Base-by-base conservation (phyloP, 768 basidiomycete species). In the Hericium rajendrae region DNA sequence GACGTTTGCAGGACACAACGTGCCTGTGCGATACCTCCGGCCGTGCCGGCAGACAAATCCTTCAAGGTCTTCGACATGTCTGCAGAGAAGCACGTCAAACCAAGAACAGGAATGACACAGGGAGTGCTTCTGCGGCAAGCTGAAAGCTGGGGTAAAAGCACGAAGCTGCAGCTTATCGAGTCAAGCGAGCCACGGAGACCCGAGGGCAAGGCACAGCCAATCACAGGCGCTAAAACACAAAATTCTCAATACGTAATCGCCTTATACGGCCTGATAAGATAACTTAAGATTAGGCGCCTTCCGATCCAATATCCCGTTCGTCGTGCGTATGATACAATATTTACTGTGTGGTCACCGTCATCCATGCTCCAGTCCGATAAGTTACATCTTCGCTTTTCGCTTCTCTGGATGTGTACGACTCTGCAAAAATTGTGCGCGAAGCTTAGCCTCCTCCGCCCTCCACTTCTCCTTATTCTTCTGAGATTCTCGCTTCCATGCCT, bases 1-100 rank as follows among this genome's bases (percentile, higher is more conserved):
- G n/a, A 48, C 38, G 54, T 32, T 50, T 51, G 49, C 49, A 55
- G 32, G 40, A n/a, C 57, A 15, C 37, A 40, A 53, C 49, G n/a
- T 51, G 24, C 90, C 82, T 94, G 94, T 58, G 85, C 84, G 66
- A 95, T 84, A 52, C 93, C 93, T 50, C 93, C 93, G n/a, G 81
- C 85, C 37, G 91, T 94, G 51, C 94, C 94, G 56, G 91, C 92
- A 39, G 88, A 78, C 61, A 97, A 71, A 69, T 97, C 94, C 74
- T 92, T 93, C 51, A 83, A 76, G 37, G 91, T 88, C 67, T 86
- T 86, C 57, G 70, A 71, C 72, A 74, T 73, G 52, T 58, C 63
- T 55, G 40, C 51, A 4, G 37, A 20, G 51, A 41, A 32, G 18
- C 38, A 18, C 37, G 43, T 15, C 13, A 20, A 37, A 22, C 38